Conservation (phyloP, 2,329 filamentous ascomycete genomes). For the Blumeriella jaapii region DNA sequence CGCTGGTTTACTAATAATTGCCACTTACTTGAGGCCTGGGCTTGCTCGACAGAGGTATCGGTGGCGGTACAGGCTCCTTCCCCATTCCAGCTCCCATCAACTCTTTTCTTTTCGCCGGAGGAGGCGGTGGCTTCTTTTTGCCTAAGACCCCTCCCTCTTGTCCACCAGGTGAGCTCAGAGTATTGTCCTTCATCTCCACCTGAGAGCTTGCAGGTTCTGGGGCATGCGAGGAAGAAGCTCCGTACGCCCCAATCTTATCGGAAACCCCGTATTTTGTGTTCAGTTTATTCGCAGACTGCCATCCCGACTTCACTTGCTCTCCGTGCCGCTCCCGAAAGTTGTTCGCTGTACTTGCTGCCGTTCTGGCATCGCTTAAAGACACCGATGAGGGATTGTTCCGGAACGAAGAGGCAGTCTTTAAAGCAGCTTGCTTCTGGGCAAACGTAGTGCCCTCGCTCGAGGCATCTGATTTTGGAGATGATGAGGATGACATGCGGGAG, state of each 20-base stretch:
- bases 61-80: conserved; percentile 14
- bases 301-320: conserved; percentile 44
- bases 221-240: conserved; percentile 6
- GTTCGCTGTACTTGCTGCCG: conserved; percentile 40
- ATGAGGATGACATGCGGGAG: conserved; percentile 22
- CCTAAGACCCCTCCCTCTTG: conserved; percentile 7
- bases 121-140: conserved; percentile 28
- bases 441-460: conserved; percentile 37
- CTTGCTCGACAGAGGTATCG: conserved; percentile 25
- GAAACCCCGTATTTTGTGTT: conserved; percentile 27
- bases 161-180: neutral
- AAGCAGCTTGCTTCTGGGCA: conserved; percentile 42
- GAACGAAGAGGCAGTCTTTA: conserved; percentile 38
- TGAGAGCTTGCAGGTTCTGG: conserved; percentile 8
- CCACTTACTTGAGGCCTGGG: conserved; percentile 27
- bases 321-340: conserved; percentile 49
- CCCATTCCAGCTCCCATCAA: conserved; percentile 8
- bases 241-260: conserved; percentile 22
- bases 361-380: conserved; percentile 37
- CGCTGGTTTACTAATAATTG: conserved; percentile 12
- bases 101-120: conserved; percentile 23
- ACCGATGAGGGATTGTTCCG: conserved; percentile 40
- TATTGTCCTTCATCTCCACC: conserved; percentile 12
- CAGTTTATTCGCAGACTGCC: conserved; percentile 29
- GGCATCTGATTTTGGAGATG: conserved; percentile 22